These are phyloP conservation scores for Phaeodactylum tricornutum DNA, from an alignment of 108 stramenopile species.

Conservation along the genomic window DNA sequence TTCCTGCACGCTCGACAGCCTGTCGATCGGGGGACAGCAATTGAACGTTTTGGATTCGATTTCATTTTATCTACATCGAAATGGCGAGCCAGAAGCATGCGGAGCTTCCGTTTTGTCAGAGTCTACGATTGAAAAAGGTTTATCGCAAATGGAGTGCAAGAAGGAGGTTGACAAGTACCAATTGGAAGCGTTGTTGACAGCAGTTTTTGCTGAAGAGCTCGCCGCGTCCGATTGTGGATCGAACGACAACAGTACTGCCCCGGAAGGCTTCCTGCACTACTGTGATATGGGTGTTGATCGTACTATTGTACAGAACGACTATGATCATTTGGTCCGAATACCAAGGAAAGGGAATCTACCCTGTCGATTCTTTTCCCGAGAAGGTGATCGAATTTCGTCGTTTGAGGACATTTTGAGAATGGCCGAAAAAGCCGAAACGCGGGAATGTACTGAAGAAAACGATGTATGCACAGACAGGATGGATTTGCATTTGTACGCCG, in stretches of 20 bases:
- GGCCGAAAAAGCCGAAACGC: slow-evolving; percentile 10
- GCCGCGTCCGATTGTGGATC: slow-evolving; percentile 11
- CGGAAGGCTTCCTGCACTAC: slow-evolving; percentile 30
- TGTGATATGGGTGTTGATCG: slow-evolving; percentile 61
- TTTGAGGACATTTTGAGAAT: slow-evolving; percentile 26
- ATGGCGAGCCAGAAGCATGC: slow-evolving; percentile 62
- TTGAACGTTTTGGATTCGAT: no score
- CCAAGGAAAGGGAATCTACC: slow-evolving; percentile 28
- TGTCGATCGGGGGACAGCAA: no score
- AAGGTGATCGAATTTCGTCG: slow-evolving; percentile 56
- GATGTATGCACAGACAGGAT: not conserved
- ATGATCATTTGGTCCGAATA: slow-evolving; percentile 38
- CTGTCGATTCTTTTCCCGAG: slow-evolving; percentile 72
- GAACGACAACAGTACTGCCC: slow-evolving; percentile 11
- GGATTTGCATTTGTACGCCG: slow-evolving; percentile 58
- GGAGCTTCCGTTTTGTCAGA: slow-evolving; percentile 8
- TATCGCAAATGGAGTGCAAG: slow-evolving; percentile 7
- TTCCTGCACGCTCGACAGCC: no score
- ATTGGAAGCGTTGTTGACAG: slow-evolving; percentile 55
- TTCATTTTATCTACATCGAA: slow-evolving; percentile 40
- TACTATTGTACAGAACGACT: slow-evolving; percentile 66
- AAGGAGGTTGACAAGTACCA: slow-evolving; percentile 38
- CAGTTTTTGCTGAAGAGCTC: slow-evolving; percentile 16
- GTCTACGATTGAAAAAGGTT: not conserved
- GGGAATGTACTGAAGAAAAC: not conserved